These are phyloP conservation scores for Juglanconis sp. DNA, from an alignment of 2,329 filamentous ascomycete species.

Conservation along the genomic window DNA sequence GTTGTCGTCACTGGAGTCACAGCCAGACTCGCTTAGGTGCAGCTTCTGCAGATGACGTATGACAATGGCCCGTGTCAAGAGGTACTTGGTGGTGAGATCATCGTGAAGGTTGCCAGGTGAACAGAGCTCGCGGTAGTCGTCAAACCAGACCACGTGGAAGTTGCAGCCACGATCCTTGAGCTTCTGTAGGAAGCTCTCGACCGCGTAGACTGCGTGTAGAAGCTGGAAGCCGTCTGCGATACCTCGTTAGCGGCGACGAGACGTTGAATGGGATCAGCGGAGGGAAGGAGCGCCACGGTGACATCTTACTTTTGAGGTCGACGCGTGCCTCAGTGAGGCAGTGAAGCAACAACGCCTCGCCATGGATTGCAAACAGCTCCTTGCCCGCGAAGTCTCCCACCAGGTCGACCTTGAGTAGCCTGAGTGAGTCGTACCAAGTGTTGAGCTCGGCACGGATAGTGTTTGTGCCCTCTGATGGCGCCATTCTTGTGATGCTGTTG, in stretches of 20 bases:
- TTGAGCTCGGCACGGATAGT: background rate
- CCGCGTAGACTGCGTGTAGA: conserved; percentile 65
- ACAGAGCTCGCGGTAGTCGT: conserved; percentile 52
- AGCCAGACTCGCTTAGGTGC: background rate
- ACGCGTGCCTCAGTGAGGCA: conserved; percentile 61
- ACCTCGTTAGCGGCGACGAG: background rate
- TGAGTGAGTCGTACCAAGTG: conserved; percentile 20
- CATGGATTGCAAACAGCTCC: conserved; percentile 70
- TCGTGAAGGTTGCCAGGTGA: conserved; percentile 41
- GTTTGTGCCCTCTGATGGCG: background rate
- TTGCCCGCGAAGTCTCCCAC: conserved; percentile 74
- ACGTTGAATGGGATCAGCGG: background rate
- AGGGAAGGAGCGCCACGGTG: background rate
- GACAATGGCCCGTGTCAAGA: conserved; percentile 60
- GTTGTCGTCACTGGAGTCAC: background rate
- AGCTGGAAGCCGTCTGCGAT: conserved; percentile 61
- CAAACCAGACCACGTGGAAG: conserved; percentile 70
- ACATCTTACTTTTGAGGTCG: conserved; percentile 54
- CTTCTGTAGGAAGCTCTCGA: conserved; percentile 63
- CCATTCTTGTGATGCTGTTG: background rate
- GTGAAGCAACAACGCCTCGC: conserved; percentile 66
- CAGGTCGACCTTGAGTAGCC: conserved; percentile 52
- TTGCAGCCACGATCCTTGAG: conserved; percentile 63
- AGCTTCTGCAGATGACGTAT: conserved; percentile 56
- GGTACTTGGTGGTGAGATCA: conserved; percentile 45